Evolutionary conservation across 331 rosid species (phyloP), one percentile per base, ranked within the genome.

Genomic region (Malus hybrid): DNA sequence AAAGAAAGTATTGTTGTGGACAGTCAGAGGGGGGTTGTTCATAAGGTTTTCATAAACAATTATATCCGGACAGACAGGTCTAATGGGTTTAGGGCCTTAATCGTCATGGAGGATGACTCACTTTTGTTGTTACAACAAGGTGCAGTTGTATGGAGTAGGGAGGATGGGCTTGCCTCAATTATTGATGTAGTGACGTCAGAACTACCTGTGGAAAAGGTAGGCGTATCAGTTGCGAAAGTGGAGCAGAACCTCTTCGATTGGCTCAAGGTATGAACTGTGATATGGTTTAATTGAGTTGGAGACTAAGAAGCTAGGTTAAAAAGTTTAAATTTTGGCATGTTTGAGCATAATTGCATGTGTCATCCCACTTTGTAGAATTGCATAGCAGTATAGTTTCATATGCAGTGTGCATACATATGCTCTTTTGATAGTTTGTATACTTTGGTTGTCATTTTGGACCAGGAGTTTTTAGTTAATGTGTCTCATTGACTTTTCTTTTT

Each of bases 101-200:
- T 92, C 84, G 96, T 89, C 72, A 89, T 89, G 97, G 99, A 95
- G 81, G 99, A 95, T 80, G 93, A 95, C 85, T 95, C 97, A 18
- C 93, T 95, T 36, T 70, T 92, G 71, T 81, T 95, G 82, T 83
- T 95, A 46, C 99, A 95, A 79, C 99, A 95, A 86, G 97, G 97
- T 75, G 97, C 70, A 68, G 84, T 89, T 88, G 99, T 95, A 73
- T 95, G 99, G 99, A 82, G 87, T 66, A 87, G 99, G 87, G 99
- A 95, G 81, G 99, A 95, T 80, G 96, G 99, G 78, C 97, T 95
- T 80, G 99, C 99, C 60, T 93, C 99, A 56, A 86, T 95, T 65
- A 88, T 95, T 50, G 94, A 88, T 83, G 97, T 86, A 63, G 82
- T 89, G 74, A 86, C 96, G 8, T 90, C 97, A 42, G 97, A 95